Conservation (phyloP, 1,284 basidiomycete genomes). For the Rhodotorula sp. region DNA sequence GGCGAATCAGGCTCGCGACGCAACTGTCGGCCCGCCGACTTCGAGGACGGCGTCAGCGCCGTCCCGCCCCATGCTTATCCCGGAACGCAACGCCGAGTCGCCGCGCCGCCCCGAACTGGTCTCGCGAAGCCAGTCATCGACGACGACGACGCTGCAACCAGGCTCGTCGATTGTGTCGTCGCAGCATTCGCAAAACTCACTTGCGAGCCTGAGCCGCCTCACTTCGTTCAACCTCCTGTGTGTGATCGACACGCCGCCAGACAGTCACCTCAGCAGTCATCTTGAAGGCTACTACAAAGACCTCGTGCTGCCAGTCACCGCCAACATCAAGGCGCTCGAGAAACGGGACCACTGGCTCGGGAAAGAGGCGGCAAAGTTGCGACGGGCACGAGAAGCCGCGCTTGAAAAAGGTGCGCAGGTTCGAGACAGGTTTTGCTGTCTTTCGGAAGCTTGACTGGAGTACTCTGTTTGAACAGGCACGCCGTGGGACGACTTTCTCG, state of each 20-base stretch:
- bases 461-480: not conserved
- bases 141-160: conserved; percentile 25
- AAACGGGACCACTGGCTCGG: conserved; percentile 73
- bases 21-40: conserved; percentile 18
- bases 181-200: conserved; percentile 36
- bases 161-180: conserved; percentile 32
- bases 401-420: conserved; percentile 33
- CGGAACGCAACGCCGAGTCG: not conserved
- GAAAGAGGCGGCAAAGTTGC: conserved; percentile 66
- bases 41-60: conserved; percentile 24
- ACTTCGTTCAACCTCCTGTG: conserved; percentile 84
- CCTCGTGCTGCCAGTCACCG: conserved; percentile 73
- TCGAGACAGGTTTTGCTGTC: too few relatives aligned
- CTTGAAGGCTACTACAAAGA: conserved; percentile 84
- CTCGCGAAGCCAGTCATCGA: conserved; percentile 27
- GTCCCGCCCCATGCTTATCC: conserved; percentile 14
- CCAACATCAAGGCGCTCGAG: conserved; percentile 68
- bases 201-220: conserved; percentile 53
- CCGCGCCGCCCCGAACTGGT: conserved; percentile 3
- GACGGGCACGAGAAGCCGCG: conserved; percentile 64
- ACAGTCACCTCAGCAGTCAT: conserved; percentile 62
- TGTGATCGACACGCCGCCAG: conserved; percentile 77
- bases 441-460: not conserved
- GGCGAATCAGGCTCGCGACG: conserved; percentile 12
- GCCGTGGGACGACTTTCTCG: conserved; percentile 18